Percentiles rank a stretch among this genome's conserved stretches.
phyloP scores from a whole-genome alignment of 2,329 filamentous ascomycete species.

The Ophiostoma populinum region DNA sequence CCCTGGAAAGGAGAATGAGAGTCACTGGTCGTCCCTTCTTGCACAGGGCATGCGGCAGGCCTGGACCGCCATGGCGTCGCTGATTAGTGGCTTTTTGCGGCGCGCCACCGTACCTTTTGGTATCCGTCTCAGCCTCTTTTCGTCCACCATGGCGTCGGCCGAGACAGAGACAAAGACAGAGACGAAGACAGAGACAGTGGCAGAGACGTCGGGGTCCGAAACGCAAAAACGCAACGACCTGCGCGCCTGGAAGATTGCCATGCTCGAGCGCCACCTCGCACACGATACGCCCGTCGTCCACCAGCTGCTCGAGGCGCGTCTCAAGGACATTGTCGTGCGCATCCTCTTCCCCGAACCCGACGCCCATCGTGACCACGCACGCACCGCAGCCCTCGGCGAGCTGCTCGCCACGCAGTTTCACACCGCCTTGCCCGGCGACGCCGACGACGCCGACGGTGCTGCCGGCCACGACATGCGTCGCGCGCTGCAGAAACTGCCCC shows the following conservation, averaged over 20 bases:
- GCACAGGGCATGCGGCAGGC: background rate
- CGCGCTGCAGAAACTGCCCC: too few relatives aligned
- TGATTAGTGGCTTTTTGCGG: constrained; percentile 6
- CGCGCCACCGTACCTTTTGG: constrained; percentile 4
- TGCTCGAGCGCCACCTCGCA: constrained; percentile 6
- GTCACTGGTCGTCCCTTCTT: background rate
- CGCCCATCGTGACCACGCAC: too few relatives aligned
- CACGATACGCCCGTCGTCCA: constrained; percentile 7
- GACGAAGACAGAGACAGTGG: background rate
- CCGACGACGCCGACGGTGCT: too few relatives aligned
- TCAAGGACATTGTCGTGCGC: constrained; percentile 6
- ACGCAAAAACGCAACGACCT: too few relatives aligned
- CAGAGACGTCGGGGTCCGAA: too few relatives aligned
- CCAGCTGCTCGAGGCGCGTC: constrained; percentile 4
- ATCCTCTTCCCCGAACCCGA: constrained; percentile 2
- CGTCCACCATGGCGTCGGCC: background rate
- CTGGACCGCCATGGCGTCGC: background rate
- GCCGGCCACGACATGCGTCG: too few relatives aligned
- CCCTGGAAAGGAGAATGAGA: too few relatives aligned
- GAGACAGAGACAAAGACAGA: background rate
- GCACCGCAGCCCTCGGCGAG: too few relatives aligned
- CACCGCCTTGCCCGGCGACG: too few relatives aligned
- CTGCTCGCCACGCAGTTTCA: too few relatives aligned
- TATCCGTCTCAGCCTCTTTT: constrained; percentile 6
- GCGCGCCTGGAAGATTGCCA: background rate